Conservation (phyloP, 441 rosid genomes). For the Euphorbia corollata region DNA sequence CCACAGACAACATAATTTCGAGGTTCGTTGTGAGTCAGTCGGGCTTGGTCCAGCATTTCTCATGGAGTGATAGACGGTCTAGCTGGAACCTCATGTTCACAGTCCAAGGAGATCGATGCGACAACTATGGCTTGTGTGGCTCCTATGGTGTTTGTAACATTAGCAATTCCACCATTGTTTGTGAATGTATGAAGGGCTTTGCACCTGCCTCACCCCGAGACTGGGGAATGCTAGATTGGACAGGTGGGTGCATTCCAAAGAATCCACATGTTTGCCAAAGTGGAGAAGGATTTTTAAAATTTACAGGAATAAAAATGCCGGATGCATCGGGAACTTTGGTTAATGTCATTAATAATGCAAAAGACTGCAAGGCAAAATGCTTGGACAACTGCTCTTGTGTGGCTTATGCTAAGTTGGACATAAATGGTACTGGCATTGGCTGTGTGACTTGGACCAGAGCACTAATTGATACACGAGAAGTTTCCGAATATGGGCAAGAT, state of each 20-base stretch:
- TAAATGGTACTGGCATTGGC: slow-evolving; percentile 39
- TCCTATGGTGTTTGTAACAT: slow-evolving; percentile 45
- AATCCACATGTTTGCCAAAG: slow-evolving; percentile 4
- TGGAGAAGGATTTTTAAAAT: slow-evolving; percentile 21
- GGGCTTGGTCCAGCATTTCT: slow-evolving; percentile 40
- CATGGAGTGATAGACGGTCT: slow-evolving; percentile 40
- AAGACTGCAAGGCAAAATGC: slow-evolving; percentile 43
- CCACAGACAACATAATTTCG: slow-evolving; percentile 20
- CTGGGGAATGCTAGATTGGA: slow-evolving; percentile 48
- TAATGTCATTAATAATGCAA: slow-evolving; percentile 18
- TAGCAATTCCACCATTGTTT: slow-evolving; percentile 41
- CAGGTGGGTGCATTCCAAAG: slow-evolving; percentile 40
- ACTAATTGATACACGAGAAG: slow-evolving; percentile 39
- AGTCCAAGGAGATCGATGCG: slow-evolving; percentile 59
- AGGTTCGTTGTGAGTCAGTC: slow-evolving; percentile 25
- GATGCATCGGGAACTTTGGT: slow-evolving; percentile 23
- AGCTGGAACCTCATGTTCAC: slow-evolving; percentile 48
- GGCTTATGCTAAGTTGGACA: slow-evolving; percentile 44
- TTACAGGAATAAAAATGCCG: slow-evolving; percentile 43
- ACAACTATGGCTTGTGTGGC: slow-evolving; percentile 44
- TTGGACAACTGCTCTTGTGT: slow-evolving; percentile 47
- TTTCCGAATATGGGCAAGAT: slow-evolving; percentile 43
- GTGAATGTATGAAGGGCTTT: slow-evolving; percentile 50
- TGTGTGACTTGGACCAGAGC: slow-evolving; percentile 57
- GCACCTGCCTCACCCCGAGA: slow-evolving; percentile 37